Evolutionary conservation across 352 stramenopile genomes (phyloP).

Genomic region (Elongisporangium undulatum): DNA sequence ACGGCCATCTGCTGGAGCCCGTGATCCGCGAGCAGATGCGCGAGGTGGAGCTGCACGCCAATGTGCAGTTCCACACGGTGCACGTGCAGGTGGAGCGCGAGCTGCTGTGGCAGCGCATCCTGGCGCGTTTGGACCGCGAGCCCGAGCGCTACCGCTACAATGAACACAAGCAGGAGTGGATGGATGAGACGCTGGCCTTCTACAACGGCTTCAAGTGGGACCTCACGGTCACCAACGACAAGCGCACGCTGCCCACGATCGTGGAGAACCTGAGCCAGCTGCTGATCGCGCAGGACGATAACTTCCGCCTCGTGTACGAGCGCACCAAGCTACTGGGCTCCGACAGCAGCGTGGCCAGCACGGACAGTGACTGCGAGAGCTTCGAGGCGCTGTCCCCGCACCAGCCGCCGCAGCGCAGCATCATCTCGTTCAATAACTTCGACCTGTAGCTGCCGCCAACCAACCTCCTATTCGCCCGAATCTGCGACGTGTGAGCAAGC

Average conservation of each 20-base stretch:
- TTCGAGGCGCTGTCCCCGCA: conserved; percentile 17
- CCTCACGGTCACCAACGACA: conserved; percentile 63
- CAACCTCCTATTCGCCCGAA: not conserved
- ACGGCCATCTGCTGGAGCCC: conserved; percentile 71
- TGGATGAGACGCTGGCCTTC: conserved; percentile 78
- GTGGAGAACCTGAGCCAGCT: conserved; percentile 45
- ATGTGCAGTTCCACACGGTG: conserved; percentile 83
- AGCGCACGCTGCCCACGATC: conserved; percentile 44
- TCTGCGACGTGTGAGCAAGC: conserved; percentile 1
- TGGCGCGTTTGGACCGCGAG: conserved; percentile 48
- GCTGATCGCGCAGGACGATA: conserved; percentile 49
- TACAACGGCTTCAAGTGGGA: conserved; percentile 83
- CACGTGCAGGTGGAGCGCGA: conserved; percentile 76
- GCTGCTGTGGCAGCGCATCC: conserved; percentile 75
- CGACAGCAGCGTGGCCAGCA: conserved; percentile 49
- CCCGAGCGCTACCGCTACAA: conserved; percentile 74
- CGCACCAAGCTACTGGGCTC: conserved; percentile 39
- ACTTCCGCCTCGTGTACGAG: conserved; percentile 60
- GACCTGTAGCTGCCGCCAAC: conserved; percentile 22
- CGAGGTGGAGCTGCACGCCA: conserved; percentile 67
- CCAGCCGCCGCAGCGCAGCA: conserved; percentile 26
- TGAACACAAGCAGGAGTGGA: conserved; percentile 83
- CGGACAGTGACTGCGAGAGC: conserved; percentile 74
- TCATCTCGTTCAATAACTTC: conserved; percentile 74
- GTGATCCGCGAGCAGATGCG: conserved; percentile 82